Conservation (phyloP, 2,329 filamentous ascomycete genomes). For the Akanthomyces lecanii region DNA sequence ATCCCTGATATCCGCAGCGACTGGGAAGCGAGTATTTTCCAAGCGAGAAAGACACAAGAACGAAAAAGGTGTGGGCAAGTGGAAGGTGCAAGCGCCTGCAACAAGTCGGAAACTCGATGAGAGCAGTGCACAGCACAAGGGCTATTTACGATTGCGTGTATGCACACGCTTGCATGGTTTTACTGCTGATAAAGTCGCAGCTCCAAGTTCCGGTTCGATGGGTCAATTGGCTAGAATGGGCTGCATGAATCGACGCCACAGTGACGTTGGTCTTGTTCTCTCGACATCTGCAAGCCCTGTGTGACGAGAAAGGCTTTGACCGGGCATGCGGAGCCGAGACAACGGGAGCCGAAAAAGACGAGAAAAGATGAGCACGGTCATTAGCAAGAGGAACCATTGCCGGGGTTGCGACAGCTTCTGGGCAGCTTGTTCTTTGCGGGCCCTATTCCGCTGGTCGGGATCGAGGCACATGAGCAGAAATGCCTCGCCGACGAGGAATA, state of each 20-base stretch:
- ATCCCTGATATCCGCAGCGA: neutral
- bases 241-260: constrained; percentile 1
- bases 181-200: neutral
- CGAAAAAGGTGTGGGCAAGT: neutral
- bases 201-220: neutral
- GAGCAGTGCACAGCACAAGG: no score
- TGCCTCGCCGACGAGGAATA: neutral
- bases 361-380: neutral
- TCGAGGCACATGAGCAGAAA: neutral
- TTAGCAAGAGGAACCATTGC: neutral
- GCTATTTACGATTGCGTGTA: no score
- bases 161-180: neutral
- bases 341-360: neutral
- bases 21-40: neutral
- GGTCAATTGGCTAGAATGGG: neutral
- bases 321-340: neutral
- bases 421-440: neutral
- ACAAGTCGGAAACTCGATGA: no score
- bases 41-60: neutral
- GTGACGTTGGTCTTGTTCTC: neutral
- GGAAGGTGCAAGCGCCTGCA: neutral
- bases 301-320: neutral
- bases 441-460: neutral
- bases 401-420: neutral
- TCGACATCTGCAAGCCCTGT: neutral